Evolutionary conservation across 495 filamentous ascomycete genomes (phyloP).

Genomic region (Trypethelium eluteriae): DNA sequence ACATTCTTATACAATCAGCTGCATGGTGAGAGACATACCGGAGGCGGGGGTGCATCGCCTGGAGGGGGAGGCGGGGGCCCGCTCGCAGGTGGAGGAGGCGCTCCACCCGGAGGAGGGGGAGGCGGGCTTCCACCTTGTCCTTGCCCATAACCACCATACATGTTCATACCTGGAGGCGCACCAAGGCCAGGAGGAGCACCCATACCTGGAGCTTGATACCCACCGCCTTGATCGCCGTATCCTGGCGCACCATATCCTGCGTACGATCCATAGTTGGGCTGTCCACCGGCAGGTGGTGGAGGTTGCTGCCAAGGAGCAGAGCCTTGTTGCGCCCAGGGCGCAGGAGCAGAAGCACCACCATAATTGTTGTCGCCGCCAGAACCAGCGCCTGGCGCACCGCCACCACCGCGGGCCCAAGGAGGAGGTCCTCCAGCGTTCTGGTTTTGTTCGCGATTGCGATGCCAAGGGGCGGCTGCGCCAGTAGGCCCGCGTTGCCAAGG

Average conservation of each 20-base stretch:
- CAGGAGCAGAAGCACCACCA: constrained; percentile 17
- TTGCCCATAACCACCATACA: constrained; percentile 13
- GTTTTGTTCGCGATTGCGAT: constrained; percentile 20
- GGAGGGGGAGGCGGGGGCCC: constrained; percentile 15
- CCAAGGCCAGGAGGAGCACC: background rate
- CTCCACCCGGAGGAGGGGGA: constrained; percentile 13
- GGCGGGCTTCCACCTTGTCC: constrained; percentile 2
- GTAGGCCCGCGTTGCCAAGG: constrained; percentile 91
- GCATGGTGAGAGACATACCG: constrained; percentile 5
- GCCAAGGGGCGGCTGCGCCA: constrained; percentile 79
- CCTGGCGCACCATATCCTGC: constrained; percentile 14
- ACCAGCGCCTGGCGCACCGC: constrained; percentile 14
- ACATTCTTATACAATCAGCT: background rate
- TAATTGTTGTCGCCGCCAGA: constrained; percentile 13
- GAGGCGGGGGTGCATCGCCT: constrained; percentile 17
- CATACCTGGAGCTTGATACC: constrained; percentile 7
- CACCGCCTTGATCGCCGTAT: constrained; percentile 12
- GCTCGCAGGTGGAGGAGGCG: constrained; percentile 5
- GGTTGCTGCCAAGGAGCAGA: constrained; percentile 13
- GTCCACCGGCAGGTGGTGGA: background rate
- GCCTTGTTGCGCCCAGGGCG: constrained; percentile 8
- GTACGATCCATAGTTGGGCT: constrained; percentile 14
- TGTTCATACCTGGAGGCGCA: background rate
- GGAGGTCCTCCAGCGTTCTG: constrained; percentile 17
- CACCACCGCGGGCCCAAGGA: constrained; percentile 24